Percentiles rank a stretch among this genome's conserved stretches.
phyloP scores from a whole-genome alignment of 148 eudicot genomes.

The Pharnaceum exiguum region DNA sequence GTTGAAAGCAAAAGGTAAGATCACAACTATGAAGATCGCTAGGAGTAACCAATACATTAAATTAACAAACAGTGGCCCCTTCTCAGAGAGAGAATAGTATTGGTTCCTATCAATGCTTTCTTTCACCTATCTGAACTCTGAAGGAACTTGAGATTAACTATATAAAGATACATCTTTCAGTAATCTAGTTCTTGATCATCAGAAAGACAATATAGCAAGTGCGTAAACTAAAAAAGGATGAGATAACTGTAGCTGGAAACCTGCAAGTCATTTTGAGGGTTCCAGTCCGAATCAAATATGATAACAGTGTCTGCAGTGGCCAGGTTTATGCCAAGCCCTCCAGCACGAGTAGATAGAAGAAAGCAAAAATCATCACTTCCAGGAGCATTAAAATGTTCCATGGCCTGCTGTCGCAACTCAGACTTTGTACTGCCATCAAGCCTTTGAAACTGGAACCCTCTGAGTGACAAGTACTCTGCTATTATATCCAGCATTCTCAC shows the following conservation, averaged over 20 bases:
- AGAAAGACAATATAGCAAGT: too few species aligned
- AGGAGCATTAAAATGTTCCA: slow-evolving; percentile 99
- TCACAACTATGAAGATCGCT: neutral
- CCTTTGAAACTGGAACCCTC: slow-evolving; percentile 95
- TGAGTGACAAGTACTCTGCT: slow-evolving; percentile 90
- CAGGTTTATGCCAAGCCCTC: slow-evolving; percentile 96
- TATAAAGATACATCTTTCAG: too few species aligned
- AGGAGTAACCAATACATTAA: neutral
- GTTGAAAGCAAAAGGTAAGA: neutral
- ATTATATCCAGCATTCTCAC: slow-evolving; percentile 96
- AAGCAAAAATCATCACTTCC: slow-evolving; percentile 99
- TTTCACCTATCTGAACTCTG: too few species aligned
- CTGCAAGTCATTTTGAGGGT: slow-evolving; percentile 99
- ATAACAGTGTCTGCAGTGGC: slow-evolving; percentile 99
- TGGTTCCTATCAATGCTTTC: too few species aligned
- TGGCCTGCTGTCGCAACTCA: slow-evolving; percentile 96
- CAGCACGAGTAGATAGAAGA: slow-evolving; percentile 99
- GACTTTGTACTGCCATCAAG: slow-evolving; percentile 99
- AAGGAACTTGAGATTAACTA: too few species aligned
- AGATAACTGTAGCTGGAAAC: slow-evolving; percentile 25
- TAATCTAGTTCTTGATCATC: too few species aligned
- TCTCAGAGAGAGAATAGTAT: too few species aligned
- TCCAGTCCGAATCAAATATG: slow-evolving; percentile 99
- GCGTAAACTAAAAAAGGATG: neutral
- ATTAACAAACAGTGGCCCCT: too few species aligned